These are phyloP conservation scores for Wickerhamomyces canadensis DNA, from an alignment of 805 yeast species.

Conservation along the genomic window DNA sequence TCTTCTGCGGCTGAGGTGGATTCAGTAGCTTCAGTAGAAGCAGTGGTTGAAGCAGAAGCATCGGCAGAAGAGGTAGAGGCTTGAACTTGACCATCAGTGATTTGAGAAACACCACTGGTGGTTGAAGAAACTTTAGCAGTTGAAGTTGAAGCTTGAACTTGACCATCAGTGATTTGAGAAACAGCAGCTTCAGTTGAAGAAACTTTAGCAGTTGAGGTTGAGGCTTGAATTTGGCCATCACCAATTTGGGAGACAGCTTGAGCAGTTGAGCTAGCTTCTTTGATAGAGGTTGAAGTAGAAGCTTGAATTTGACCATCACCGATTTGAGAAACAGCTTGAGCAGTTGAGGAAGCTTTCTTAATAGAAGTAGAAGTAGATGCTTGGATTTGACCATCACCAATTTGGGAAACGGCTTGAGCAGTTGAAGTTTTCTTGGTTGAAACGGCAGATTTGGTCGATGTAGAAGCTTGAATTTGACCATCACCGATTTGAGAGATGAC, in stretches of 20 bases:
- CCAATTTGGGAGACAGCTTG: constrained; percentile 35
- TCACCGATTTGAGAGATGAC: constrained; percentile 36
- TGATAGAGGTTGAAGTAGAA: constrained; percentile 10
- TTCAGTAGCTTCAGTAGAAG: constrained; percentile 28
- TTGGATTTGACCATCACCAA: constrained; percentile 1
- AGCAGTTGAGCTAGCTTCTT: constrained; percentile 22
- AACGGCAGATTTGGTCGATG: too few species aligned
- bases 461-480: constrained; percentile 41
- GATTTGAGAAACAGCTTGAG: constrained; percentile 11
- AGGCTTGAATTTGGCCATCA: constrained; percentile 44
- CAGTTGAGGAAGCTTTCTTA: background rate
- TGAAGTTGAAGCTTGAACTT: constrained; percentile 17
- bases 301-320: constrained; percentile 24
- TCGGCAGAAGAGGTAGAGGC: constrained; percentile 4
- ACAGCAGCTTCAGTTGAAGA: constrained; percentile 6
- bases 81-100: constrained; percentile 39
- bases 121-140: constrained; percentile 29
- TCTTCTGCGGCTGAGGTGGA: constrained; percentile 18
- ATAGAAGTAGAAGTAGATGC: background rate
- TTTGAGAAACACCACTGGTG: constrained; percentile 28
- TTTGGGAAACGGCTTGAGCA: constrained; percentile 9
- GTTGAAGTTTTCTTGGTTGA: constrained; percentile 14
- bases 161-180: constrained; percentile 11
- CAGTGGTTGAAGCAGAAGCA: constrained; percentile 2
- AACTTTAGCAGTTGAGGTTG: constrained; percentile 11